Percentiles rank a stretch among this genome's conserved stretches.
Evolutionary conservation across 208 protist species (phyloP).

Genomic region (Leishmania mexicana): DNA sequence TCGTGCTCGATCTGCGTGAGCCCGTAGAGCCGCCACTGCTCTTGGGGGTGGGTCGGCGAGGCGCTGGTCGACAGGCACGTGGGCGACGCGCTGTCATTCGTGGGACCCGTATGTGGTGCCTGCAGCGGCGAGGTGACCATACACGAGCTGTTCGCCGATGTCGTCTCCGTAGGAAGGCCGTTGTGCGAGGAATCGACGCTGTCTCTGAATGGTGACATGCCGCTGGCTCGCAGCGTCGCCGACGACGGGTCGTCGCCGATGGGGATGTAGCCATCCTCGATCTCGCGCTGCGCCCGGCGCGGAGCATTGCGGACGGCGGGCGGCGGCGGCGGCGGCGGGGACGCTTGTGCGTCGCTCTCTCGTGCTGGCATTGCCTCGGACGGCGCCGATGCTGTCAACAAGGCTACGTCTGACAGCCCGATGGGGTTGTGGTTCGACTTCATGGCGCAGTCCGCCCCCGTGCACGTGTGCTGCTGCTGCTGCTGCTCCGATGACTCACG

Average conservation of each 20-base stretch:
- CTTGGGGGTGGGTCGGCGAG: background rate
- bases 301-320: background rate
- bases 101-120: no score
- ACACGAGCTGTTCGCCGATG: background rate
- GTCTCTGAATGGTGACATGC: background rate
- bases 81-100: background rate
- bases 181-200: background rate
- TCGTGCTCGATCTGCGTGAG: constrained; percentile 82
- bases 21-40: constrained; percentile 58
- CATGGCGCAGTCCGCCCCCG: constrained; percentile 6
- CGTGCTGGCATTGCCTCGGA: constrained; percentile 2
- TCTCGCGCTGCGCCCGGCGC: constrained; percentile 25
- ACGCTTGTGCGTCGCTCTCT: background rate
- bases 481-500: constrained; percentile 36
- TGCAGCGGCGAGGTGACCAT: background rate
- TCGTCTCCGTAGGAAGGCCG: background rate
- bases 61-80: constrained; percentile 25
- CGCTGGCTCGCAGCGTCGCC: background rate
- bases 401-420: background rate
- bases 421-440: background rate
- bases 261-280: constrained; percentile 27
- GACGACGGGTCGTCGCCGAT: constrained; percentile 24
- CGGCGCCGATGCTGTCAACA: background rate
- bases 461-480: constrained; percentile 16
- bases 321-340: background rate